Evolutionary conservation across 2,329 filamentous ascomycete genomes (phyloP).

Genomic region (Tolypocladium ovalisporum): DNA sequence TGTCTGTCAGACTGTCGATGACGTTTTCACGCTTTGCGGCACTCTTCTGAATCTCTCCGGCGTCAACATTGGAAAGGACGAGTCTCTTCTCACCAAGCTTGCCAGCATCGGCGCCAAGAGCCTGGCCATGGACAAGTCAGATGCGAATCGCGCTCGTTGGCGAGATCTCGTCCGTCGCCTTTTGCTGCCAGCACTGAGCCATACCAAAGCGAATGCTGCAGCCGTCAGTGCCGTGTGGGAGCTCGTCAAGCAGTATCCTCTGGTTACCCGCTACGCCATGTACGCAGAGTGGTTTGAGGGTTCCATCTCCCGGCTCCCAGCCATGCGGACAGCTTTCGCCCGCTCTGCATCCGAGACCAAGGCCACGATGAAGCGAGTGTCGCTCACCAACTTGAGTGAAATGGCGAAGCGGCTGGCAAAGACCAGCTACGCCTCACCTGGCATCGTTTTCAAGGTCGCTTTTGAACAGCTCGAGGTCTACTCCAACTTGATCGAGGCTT

Average conservation of each 20-base stretch:
- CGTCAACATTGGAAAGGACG: constrained; percentile 79
- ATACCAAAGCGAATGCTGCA: constrained; percentile 74
- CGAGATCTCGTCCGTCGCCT: constrained; percentile 71
- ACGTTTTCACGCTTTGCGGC: constrained; percentile 77
- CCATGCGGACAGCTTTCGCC: constrained; percentile 70
- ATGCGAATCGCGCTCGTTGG: constrained; percentile 68
- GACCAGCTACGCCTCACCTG: constrained; percentile 82
- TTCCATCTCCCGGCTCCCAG: constrained; percentile 61
- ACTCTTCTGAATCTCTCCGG: constrained; percentile 80
- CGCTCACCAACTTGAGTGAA: constrained; percentile 71
- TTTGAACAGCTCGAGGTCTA: constrained; percentile 89
- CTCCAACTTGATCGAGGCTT: constrained; percentile 85
- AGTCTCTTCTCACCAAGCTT: constrained; percentile 66
- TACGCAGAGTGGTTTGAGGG: constrained; percentile 91
- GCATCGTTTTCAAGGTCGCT: constrained; percentile 81
- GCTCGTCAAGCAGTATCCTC: constrained; percentile 68
- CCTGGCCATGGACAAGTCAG: constrained; percentile 57
- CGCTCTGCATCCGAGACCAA: constrained; percentile 69
- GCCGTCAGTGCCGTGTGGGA: constrained; percentile 80
- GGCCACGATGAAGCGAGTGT: constrained; percentile 79
- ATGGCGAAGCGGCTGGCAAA: constrained; percentile 88
- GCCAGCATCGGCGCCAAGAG: constrained; percentile 76
- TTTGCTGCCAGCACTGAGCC: constrained; percentile 77
- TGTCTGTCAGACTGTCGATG: constrained; percentile 79
- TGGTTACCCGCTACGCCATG: constrained; percentile 68